These are phyloP conservation scores for Pestalotiopsis sp. DNA, from an alignment of 2,329 filamentous ascomycete genomes.

Conservation along the genomic window DNA sequence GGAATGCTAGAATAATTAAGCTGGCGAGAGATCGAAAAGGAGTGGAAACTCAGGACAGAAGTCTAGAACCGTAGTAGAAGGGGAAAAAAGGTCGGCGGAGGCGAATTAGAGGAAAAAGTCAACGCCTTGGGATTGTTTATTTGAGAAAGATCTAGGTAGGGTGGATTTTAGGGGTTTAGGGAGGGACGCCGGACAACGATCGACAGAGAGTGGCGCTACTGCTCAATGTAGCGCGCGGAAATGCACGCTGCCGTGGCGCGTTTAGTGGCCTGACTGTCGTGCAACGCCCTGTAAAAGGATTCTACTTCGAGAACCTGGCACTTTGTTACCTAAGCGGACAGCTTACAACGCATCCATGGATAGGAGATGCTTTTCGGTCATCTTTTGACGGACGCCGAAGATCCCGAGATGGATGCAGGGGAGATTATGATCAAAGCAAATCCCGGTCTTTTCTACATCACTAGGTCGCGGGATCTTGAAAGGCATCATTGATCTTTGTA, in stretches of 20 bases:
- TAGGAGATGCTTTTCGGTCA: not conserved
- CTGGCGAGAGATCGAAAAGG: not conserved
- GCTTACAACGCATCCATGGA: not conserved
- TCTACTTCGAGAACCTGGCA: not conserved
- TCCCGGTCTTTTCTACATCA: not conserved
- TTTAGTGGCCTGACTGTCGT: constrained; percentile 15
- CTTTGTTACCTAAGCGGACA: not conserved
- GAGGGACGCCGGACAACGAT: constrained; percentile 6
- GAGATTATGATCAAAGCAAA: not conserved
- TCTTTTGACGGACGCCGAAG: not conserved
- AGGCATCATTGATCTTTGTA: not conserved
- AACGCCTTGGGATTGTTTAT: not conserved
- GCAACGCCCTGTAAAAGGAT: constrained; percentile 8
- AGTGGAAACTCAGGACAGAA: not conserved
- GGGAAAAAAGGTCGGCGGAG: not conserved
- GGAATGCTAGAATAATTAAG: not conserved
- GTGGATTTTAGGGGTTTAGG: constrained; percentile 16
- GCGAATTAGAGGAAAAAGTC: not conserved
- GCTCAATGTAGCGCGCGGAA: constrained; percentile 3
- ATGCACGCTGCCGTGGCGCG: constrained; percentile 7
- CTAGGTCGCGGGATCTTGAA: not conserved
- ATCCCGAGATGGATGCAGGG: not conserved
- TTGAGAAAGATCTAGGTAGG: not conserved
- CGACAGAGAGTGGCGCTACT: constrained; percentile 15
- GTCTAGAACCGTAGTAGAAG: not conserved